A percentile compares a stretch with the other conserved stretches of the same genome.
Conservation (phyloP, 108 stramenopile species). For the Mediolabrus comicus region DNA sequence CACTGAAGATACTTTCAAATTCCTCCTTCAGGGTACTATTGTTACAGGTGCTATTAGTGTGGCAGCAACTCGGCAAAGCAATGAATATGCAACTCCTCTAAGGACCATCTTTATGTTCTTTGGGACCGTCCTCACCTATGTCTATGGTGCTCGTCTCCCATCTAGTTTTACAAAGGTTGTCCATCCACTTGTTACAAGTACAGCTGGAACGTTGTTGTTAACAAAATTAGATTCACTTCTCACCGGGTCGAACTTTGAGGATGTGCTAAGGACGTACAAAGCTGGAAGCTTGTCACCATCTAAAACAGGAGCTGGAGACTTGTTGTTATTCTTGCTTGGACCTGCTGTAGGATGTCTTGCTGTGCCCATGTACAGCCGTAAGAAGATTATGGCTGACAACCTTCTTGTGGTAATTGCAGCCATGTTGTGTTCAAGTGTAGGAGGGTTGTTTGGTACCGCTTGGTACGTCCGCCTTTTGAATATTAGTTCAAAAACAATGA, state of each 20-base stretch:
- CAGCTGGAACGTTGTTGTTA: conserved; percentile 38
- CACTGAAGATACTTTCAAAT: conserved; percentile 32
- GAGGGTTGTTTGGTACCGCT: conserved; percentile 55
- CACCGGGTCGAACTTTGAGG: conserved; percentile 44
- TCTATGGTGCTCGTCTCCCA: conserved; percentile 50
- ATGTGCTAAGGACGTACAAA: conserved; percentile 45
- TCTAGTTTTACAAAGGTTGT: conserved; percentile 45
- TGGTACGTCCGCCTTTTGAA: conserved; percentile 40
- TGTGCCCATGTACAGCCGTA: conserved; percentile 53
- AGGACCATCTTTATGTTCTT: conserved; percentile 46
- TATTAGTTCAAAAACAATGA: conserved; percentile 27
- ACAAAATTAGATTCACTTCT: conserved; percentile 27
- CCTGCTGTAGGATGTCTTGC: conserved; percentile 51
- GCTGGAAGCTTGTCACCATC: conserved; percentile 30
- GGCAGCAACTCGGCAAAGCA: conserved; percentile 16
- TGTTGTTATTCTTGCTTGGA: conserved; percentile 67
- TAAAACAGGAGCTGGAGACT: conserved; percentile 52
- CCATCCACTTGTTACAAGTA: conserved; percentile 51
- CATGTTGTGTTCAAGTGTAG: conserved; percentile 34
- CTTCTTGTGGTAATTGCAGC: conserved; percentile 39
- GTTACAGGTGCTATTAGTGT: conserved; percentile 50
- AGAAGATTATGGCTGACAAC: conserved; percentile 45
- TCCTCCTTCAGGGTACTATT: conserved; percentile 30
- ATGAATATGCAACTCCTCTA: conserved; percentile 35
- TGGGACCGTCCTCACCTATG: conserved; percentile 37